Conservation (phyloP, 805 yeast genomes). For the Yamadazyma sp. region DNA sequence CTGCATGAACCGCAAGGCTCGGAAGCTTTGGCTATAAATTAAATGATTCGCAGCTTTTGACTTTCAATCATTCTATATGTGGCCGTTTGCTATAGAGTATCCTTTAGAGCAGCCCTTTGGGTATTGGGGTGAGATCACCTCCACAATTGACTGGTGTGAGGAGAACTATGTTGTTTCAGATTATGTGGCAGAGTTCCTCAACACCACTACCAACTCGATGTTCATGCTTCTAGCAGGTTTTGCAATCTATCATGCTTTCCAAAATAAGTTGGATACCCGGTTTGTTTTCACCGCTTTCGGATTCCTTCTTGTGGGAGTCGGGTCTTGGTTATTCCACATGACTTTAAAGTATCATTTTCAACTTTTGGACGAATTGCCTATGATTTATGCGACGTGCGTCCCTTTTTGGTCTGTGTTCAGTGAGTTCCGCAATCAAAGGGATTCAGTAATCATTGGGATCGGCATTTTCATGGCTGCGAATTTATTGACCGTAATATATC, state of each 20-base stretch:
- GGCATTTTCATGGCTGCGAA: constrained; percentile 55
- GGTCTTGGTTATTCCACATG: constrained; percentile 96
- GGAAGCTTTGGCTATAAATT: not conserved
- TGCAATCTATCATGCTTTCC: constrained; percentile 60
- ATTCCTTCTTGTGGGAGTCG: constrained; percentile 86
- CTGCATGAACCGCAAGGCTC: constrained; percentile 3
- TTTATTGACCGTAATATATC: constrained; percentile 66
- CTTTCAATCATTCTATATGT: constrained; percentile 20
- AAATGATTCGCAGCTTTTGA: constrained; percentile 2
- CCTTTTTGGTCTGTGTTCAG: constrained; percentile 86
- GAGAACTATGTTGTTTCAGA: constrained; percentile 88
- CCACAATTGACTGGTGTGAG: constrained; percentile 99
- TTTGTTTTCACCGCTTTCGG: constrained; percentile 75
- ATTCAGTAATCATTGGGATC: constrained; percentile 45
- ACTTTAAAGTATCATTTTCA: constrained; percentile 88
- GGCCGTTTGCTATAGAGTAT: constrained; percentile 53
- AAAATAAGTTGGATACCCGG: constrained; percentile 64
- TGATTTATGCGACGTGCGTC: constrained; percentile 96
- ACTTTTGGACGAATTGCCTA: constrained; percentile 91
- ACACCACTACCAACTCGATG: constrained; percentile 75
- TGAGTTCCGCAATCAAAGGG: constrained; percentile 46
- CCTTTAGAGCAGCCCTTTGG: constrained; percentile 58
- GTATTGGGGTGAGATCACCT: constrained; percentile 80
- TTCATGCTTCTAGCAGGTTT: constrained; percentile 55
- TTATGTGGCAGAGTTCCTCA: constrained; percentile 87